A percentile compares a stretch with the other conserved stretches of the same genome.
These are phyloP conservation scores for Furculomyces boomerangus DNA, from an alignment of 371 early-diverging fungal genomes.

Conservation along the genomic window DNA sequence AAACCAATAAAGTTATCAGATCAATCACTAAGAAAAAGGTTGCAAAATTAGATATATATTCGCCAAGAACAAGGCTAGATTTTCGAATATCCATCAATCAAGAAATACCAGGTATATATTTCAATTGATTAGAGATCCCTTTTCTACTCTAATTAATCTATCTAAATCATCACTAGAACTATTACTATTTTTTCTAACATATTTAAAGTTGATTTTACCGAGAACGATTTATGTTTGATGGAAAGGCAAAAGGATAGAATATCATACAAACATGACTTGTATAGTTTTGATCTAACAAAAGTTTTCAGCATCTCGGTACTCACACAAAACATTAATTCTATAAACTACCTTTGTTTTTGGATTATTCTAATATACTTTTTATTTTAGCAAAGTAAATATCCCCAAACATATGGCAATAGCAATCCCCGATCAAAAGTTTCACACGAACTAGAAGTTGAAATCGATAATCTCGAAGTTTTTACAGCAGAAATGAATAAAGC, in stretches of 20 bases:
- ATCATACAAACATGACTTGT: constrained; percentile 49
- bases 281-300: constrained; percentile 56
- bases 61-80: constrained; percentile 47
- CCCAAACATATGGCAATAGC: constrained; percentile 12
- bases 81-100: constrained; percentile 52
- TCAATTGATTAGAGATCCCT: no score
- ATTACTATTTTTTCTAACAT: constrained; percentile 2
- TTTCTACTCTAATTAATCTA: no score
- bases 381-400: constrained; percentile 11
- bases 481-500: constrained; percentile 17
- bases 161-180: no score
- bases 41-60: constrained; percentile 47
- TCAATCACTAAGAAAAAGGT: constrained; percentile 42
- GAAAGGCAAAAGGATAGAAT: constrained; percentile 56
- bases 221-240: constrained; percentile 13
- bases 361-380: background rate
- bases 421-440: constrained; percentile 14
- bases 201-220: constrained; percentile 1
- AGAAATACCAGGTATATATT: constrained; percentile 29
- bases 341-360: background rate
- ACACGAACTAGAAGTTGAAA: constrained; percentile 25
- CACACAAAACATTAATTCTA: background rate
- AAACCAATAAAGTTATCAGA: constrained; percentile 32
- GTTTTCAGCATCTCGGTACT: constrained; percentile 25
- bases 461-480: constrained; percentile 11